phyloP scores from a whole-genome alignment of 2,329 filamentous ascomycete species.

The Akanthomyces dipterigenus region DNA sequence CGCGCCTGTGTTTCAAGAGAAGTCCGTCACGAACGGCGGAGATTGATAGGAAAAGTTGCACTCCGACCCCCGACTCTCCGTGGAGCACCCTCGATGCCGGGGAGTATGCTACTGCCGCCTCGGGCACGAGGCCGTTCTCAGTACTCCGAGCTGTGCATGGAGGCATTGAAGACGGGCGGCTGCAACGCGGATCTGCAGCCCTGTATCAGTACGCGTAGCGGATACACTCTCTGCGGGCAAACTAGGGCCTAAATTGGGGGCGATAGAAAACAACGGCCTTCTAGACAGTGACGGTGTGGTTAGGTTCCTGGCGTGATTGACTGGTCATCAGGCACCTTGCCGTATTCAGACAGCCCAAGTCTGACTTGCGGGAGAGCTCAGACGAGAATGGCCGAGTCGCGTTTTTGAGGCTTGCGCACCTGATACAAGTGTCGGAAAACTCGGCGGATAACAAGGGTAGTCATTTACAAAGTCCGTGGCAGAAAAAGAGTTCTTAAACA shows the following conservation, averaged over 20 bases:
- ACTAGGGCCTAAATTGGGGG: background rate
- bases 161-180: background rate
- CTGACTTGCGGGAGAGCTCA: background rate
- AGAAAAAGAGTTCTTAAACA: background rate
- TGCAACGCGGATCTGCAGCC: background rate
- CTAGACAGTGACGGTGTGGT: background rate
- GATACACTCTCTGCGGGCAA: background rate
- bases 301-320: background rate
- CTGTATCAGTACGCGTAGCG: background rate
- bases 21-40: conserved; percentile 1
- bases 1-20: background rate
- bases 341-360: background rate
- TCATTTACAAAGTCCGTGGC: background rate
- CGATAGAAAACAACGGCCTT: background rate
- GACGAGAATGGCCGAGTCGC: background rate
- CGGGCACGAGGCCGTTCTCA: background rate
- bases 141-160: background rate
- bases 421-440: background rate
- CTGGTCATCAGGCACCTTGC: background rate
- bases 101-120: background rate
- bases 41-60: background rate
- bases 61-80: conserved; percentile 4
- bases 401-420: background rate
- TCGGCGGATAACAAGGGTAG: background rate
- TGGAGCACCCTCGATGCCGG: background rate